Evolutionary conservation across 2,329 filamentous ascomycete genomes (phyloP).

Genomic region (Fusarium nygamai): DNA sequence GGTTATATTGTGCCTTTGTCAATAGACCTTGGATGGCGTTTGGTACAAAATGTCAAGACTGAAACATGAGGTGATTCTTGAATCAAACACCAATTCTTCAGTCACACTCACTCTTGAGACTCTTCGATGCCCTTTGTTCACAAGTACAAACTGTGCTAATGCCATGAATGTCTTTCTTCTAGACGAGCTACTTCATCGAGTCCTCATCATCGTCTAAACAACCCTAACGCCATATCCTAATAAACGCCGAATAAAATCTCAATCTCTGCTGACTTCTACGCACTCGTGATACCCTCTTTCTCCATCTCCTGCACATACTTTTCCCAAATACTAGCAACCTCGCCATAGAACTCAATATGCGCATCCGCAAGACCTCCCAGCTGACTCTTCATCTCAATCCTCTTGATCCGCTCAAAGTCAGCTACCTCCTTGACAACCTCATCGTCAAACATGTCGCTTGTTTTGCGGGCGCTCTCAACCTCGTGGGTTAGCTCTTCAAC

Average conservation of each 20-base stretch:
- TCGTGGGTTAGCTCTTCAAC: conserved; percentile 92
- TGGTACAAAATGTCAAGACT: conserved; percentile 5
- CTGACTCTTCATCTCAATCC: conserved; percentile 88
- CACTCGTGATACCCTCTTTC: conserved; percentile 59
- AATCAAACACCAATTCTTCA: background rate
- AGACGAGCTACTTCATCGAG: conserved; percentile 8
- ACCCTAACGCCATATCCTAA: conserved; percentile 34
- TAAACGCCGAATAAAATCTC: conserved; percentile 19
- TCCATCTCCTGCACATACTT: conserved; percentile 90
- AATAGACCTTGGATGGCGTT: conserved; percentile 37
- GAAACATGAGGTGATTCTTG: background rate
- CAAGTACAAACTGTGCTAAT: background rate
- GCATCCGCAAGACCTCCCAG: conserved; percentile 84
- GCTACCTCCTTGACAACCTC: conserved; percentile 92
- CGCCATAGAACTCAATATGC: conserved; percentile 87
- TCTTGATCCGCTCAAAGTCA: conserved; percentile 97
- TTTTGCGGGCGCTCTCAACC: conserved; percentile 87
- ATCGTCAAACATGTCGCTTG: conserved; percentile 93
- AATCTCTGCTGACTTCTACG: background rate
- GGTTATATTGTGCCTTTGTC: conserved; percentile 20
- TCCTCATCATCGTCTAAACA: conserved; percentile 13
- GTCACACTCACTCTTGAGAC: too few species aligned
- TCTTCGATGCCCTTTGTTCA: background rate
- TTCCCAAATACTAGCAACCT: conserved; percentile 86
- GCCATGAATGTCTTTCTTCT: background rate